Conservation (phyloP, 306 rosid species). For the Astragalus glycyphyllos region DNA sequence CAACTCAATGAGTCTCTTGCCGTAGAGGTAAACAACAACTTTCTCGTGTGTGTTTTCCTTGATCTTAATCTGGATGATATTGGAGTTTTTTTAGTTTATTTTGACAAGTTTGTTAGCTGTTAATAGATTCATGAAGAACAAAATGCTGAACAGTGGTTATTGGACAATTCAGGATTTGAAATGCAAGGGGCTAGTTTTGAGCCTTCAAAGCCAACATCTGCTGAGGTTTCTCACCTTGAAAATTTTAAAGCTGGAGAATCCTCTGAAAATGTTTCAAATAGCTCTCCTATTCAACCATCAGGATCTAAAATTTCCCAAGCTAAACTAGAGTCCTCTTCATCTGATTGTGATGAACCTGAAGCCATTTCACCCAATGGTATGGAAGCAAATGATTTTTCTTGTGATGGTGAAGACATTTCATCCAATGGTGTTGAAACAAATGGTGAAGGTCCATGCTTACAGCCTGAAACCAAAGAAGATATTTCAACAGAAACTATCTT, state of each 20-base stretch:
- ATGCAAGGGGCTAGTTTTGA: constrained; percentile 84
- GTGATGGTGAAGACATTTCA: constrained; percentile 46
- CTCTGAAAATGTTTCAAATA: constrained; percentile 65
- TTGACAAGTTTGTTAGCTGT: too few species aligned
- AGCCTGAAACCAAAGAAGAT: constrained; percentile 40
- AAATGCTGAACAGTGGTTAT: too few species aligned
- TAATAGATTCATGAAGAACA: too few species aligned
- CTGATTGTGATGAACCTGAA: too few species aligned
- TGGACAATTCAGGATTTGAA: constrained; percentile 79
- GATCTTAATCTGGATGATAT: too few species aligned
- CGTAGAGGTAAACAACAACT: too few species aligned
- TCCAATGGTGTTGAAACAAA: constrained; percentile 45
- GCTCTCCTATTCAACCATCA: constrained; percentile 53
- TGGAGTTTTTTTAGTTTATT: too few species aligned
- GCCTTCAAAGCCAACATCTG: constrained; percentile 56
- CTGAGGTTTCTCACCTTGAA: constrained; percentile 72
- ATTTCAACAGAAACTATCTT: constrained; percentile 35
- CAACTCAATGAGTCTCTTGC: too few species aligned
- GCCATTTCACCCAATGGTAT: too few species aligned
- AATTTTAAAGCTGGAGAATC: constrained; percentile 60
- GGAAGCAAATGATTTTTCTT: constrained; percentile 36
- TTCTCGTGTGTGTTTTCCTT: too few species aligned
- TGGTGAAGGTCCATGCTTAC: constrained; percentile 41
- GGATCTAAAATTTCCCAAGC: constrained; percentile 61
- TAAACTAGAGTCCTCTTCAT: constrained; percentile 65